Base-by-base conservation (phyloP, 2,329 filamentous ascomycete species). In the Fusarium hainanense region DNA sequence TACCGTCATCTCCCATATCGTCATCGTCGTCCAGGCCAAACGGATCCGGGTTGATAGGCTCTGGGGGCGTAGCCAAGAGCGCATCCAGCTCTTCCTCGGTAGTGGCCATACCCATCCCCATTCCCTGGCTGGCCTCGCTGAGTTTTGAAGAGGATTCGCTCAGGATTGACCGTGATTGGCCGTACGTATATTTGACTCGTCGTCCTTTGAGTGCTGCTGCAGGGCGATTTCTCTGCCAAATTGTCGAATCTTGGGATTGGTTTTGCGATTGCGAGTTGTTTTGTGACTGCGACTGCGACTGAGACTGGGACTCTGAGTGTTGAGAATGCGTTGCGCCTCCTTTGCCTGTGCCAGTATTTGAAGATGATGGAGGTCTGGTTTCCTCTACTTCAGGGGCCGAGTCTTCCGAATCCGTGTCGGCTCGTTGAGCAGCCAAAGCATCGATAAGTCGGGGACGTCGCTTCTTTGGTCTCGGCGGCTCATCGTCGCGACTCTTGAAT, bases 371-470 rank as follows among this genome's bases (percentile, higher is more conserved):
- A 25, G 57, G 56, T 7, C 34, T 56, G 11, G 12, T 42, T 47
- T 51, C 37, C 43, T 54, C 69, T 44, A 20, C 60, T 58, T 58
- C 68, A 6, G 50, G 57, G 6, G 27, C 49, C 23, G 69, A 78
- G 62, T 60, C 75, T 61, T 71, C 75, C 58, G 57, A 78, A 25
- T 76, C 78, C 4, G 75, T 80, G 9, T 79, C 77, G 16, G 78
- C 76, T 34, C 75, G 79, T 67, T 84, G 83, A 2, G 79, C 80
- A 9, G 77, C 79, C 21, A 85, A 69, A 1, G 81, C 74, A 71
- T 85, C 83, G 32, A 85, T 85, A 42, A 85, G 67, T 21, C 83
- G 79, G n/a, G 71, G 66, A 7, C 72, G 71, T 44, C 72, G 66
- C 30, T 64, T 56, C 43, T 63, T 70, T 16, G 70, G 61, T 46